These are phyloP conservation scores for Avena sativa DNA, from an alignment of 176 grass and related monocot genomes.

Conservation along the genomic window DNA sequence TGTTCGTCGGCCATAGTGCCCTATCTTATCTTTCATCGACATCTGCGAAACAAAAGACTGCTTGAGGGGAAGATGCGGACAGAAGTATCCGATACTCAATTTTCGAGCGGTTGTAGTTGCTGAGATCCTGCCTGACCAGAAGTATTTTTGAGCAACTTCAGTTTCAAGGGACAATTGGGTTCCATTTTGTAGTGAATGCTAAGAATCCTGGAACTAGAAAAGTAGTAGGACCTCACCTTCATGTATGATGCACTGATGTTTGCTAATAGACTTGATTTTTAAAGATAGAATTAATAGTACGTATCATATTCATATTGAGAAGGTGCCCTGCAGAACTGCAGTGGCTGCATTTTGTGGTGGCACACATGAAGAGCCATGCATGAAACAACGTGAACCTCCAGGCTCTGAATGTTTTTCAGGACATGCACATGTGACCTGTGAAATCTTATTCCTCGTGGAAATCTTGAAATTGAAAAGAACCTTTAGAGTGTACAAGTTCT, in stretches of 20 bases:
- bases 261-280: conserved; percentile 43
- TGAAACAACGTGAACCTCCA: neutral
- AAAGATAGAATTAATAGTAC: conserved; percentile 37
- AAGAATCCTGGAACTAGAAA: conserved; percentile 48
- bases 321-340: too few relatives aligned
- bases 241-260: conserved; percentile 44
- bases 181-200: conserved; percentile 32
- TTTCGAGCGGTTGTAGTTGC: conserved; percentile 29
- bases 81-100: conserved; percentile 6
- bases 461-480: neutral
- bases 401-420: neutral
- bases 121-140: conserved; percentile 36
- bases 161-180: conserved; percentile 38
- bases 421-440: neutral
- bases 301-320: too few relatives aligned
- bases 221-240: conserved; percentile 43
- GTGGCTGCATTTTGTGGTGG: neutral
- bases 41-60: conserved; percentile 79
- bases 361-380: neutral
- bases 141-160: conserved; percentile 44
- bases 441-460: neutral
- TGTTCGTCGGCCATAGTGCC: conserved; percentile 83
- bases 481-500: neutral
- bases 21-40: conserved; percentile 66
- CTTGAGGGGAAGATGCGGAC: conserved; percentile 50